Conservation (phyloP, 495 filamentous ascomycete species). For the Penicillium canariense region DNA sequence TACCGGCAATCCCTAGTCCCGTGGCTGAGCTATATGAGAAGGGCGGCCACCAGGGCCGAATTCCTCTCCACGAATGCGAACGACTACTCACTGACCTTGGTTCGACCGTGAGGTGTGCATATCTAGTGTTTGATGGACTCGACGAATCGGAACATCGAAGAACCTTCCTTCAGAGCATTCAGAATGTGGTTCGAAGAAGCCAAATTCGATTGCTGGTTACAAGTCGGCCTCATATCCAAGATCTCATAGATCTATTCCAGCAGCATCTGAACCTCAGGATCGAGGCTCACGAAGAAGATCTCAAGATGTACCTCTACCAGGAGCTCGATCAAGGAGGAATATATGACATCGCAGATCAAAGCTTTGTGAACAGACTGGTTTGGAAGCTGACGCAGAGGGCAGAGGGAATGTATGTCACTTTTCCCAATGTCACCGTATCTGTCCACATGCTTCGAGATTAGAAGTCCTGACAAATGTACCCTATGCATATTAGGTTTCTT, state of each 20-base stretch:
- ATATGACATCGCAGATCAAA: neutral
- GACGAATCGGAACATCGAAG: neutral
- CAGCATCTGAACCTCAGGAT: neutral
- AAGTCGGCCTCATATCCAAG: neutral
- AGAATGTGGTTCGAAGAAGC: neutral
- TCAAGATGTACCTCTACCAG: neutral
- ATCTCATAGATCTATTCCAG: neutral
- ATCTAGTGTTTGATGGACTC: neutral
- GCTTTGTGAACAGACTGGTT: neutral
- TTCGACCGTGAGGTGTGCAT: neutral
- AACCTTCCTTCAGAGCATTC: neutral
- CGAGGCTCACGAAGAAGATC: neutral
- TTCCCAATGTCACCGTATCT: neutral
- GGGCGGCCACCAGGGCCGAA: neutral
- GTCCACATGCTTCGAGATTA: neutral
- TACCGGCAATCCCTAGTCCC: neutral
- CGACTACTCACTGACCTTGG: neutral
- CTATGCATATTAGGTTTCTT: neutral
- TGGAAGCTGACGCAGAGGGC: neutral
- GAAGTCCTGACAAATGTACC: neutral
- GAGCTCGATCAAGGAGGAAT: neutral
- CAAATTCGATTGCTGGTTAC: neutral
- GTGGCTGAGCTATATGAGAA: neutral
- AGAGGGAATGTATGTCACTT: neutral
- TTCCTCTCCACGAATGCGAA: neutral